Evolutionary conservation across 352 stramenopile genomes (phyloP).

Genomic region (Pythium scleroteichum): DNA sequence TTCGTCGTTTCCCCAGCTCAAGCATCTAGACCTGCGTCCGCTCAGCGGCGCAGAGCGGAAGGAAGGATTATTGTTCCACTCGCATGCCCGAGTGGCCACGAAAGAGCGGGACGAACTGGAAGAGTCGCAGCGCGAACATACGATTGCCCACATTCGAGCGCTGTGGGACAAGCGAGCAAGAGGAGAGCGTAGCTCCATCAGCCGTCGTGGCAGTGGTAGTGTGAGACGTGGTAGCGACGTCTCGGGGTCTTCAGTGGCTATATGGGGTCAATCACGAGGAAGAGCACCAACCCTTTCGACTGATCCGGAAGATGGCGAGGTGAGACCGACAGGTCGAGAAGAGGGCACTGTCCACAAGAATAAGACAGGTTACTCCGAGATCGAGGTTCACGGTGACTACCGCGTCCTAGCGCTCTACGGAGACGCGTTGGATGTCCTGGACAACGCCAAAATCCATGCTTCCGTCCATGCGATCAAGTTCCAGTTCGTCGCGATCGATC

Average conservation of each 20-base stretch:
- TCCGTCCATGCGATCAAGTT: slow-evolving; percentile 69
- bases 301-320: slow-evolving; percentile 34
- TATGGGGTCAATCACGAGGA: slow-evolving; percentile 2
- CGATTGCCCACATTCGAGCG: slow-evolving; percentile 44
- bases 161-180: slow-evolving; percentile 42
- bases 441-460: slow-evolving; percentile 50
- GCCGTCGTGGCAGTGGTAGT: neutral
- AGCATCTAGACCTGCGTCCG: slow-evolving; percentile 83
- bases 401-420: slow-evolving; percentile 70
- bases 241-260: neutral
- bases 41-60: slow-evolving; percentile 79
- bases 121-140: slow-evolving; percentile 43
- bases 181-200: neutral
- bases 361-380: slow-evolving; percentile 63
- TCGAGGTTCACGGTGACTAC: slow-evolving; percentile 72
- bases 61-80: slow-evolving; percentile 37
- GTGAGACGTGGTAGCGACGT: neutral
- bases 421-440: slow-evolving; percentile 61
- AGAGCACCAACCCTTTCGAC: neutral
- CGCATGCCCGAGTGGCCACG: slow-evolving; percentile 29
- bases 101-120: slow-evolving; percentile 55
- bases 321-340: slow-evolving; percentile 45
- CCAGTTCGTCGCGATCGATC: slow-evolving; percentile 52
- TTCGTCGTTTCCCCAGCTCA: slow-evolving; percentile 66
- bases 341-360: slow-evolving; percentile 52